Evolutionary conservation across 371 early-diverging fungal genomes (phyloP).

Genomic region (Mucor irregularis): DNA sequence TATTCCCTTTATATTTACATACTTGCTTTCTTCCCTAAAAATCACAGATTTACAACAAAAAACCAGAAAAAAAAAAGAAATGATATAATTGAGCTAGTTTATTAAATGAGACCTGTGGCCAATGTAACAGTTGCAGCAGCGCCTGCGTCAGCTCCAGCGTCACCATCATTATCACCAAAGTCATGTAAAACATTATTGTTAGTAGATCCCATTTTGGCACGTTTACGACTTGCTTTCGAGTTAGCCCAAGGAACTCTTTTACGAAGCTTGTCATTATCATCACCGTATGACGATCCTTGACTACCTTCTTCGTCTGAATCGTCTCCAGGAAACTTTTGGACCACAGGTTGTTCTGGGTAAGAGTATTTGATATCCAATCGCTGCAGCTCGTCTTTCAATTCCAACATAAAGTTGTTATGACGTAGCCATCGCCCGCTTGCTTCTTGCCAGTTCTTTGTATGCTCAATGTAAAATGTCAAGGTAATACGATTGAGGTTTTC

Average conservation of each 20-base stretch:
- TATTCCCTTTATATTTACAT: too few species aligned
- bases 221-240: neutral
- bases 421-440: slow-evolving; percentile 58
- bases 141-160: neutral
- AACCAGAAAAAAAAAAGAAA: too few species aligned
- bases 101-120: neutral
- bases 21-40: too few species aligned
- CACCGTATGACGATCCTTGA: too few species aligned
- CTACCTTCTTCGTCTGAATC: neutral
- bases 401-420: slow-evolving; percentile 63
- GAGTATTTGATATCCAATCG: slow-evolving; percentile 57
- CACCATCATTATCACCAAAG: too few species aligned
- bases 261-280: neutral
- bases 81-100: too few species aligned
- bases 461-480: slow-evolving; percentile 49
- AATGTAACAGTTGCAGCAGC: neutral
- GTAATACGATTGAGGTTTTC: slow-evolving; percentile 39
- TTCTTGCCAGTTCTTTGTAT: slow-evolving; percentile 76
- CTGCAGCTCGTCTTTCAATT: slow-evolving; percentile 57
- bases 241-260: neutral
- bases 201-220: too few species aligned
- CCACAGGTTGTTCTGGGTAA: slow-evolving; percentile 39
- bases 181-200: too few species aligned
- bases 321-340: neutral
- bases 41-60: too few species aligned